Evolutionary conservation across 2,329 filamentous ascomycete species (phyloP), one percentile per base, ranked within the genome.

Genomic region (Phyllosticta citrichinensis): DNA sequence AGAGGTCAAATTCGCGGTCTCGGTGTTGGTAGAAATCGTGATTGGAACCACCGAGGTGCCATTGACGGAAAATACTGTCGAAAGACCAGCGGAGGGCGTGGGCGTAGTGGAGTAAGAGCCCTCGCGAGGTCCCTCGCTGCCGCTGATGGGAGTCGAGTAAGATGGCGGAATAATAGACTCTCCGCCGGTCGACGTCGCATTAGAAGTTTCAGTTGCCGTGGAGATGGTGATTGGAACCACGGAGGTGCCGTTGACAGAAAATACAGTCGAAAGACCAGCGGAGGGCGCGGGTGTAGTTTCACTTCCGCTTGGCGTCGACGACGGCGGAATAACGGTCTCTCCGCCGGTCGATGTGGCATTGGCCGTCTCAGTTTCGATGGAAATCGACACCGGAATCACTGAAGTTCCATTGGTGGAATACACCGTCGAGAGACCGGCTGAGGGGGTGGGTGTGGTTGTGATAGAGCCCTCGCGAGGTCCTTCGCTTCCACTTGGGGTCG

Each of bases 311-410:
- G n/a, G 35, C n/a, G n/a, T 12, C 19, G 27, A 22, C 3, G 30
- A 20, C 11, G 58, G 59, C 6, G 17, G 17, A 5, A 33, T 33
- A 9, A 47, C 24, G 0, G 25, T 40, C n/a, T 25, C 56, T 17
- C 62, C 63, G 8, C 63, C 62, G 2, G 62, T 65, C 3, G 60
- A 64, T 8, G 61, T 60, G 8, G 62, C 9, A 14, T 62, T 56
- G 19, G 56, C 56, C n/a, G 47, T 55, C 58, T 60, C 62, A 47
- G 60, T 61, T 30, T 6, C 27, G 6, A 10, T 30, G 9, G 27
- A 30, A 30, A 30, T 30, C 27, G 27, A 5, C 6, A 30, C 9
- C 5, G 27, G 27, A 10, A 25, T 24, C 19, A 52, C 22, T 8
- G 22, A 52, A 20, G 17, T 24, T 57, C 59, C 59, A 6, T 33